Percentiles rank a stretch among this genome's conserved stretches.
These are phyloP conservation scores for Fraxinus floribunda DNA, from an alignment of 305 asterid genomes.

Conservation along the genomic window DNA sequence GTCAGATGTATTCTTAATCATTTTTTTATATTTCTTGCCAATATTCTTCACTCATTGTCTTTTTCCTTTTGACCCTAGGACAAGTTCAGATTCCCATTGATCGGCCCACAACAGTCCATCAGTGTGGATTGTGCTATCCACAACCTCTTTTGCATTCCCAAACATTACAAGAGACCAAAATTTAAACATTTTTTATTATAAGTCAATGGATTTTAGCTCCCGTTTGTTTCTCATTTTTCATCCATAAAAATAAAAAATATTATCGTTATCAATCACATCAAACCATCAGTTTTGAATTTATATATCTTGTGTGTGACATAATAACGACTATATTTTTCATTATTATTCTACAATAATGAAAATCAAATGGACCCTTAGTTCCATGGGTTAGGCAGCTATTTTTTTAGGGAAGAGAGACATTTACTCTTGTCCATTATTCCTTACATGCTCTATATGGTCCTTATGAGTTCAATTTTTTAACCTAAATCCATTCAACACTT, in stretches of 20 bases:
- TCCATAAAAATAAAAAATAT: too few relatives aligned
- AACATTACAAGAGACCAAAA: not conserved
- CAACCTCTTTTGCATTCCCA: not conserved
- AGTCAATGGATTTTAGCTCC: not conserved
- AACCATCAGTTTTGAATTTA: too few relatives aligned
- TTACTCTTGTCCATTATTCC: not conserved
- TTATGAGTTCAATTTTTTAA: not conserved
- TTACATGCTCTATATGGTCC: not conserved
- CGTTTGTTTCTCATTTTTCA: too few relatives aligned
- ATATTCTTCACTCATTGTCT: not conserved
- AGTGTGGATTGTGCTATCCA: not conserved
- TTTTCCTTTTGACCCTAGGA: not conserved
- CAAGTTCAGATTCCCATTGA: not conserved
- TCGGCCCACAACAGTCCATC: not conserved
- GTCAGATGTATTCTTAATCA: not conserved
- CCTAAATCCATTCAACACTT: not conserved
- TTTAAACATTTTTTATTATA: not conserved
- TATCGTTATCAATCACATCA: too few relatives aligned
- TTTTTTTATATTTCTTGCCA: not conserved
- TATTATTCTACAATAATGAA: too few relatives aligned
- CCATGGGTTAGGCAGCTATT: not conserved
- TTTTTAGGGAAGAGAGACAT: not conserved
- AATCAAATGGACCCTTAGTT: not conserved
- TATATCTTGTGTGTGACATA: too few relatives aligned
- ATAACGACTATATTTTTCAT: too few relatives aligned